These are phyloP conservation scores for Macrocybe gigantea DNA, from an alignment of 768 basidiomycete species.

Conservation along the genomic window DNA sequence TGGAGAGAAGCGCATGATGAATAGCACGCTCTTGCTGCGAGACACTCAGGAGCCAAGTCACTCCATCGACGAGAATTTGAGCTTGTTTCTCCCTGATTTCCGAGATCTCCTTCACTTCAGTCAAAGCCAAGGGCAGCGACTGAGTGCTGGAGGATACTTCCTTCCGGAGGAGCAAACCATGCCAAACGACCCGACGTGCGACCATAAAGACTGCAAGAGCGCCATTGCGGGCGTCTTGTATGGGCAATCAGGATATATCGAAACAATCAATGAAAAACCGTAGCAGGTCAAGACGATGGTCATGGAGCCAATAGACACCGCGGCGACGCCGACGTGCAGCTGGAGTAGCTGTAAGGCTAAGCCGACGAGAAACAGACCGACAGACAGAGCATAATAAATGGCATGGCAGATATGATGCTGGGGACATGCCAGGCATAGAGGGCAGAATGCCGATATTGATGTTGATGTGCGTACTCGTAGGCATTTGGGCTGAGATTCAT, in stretches of 20 bases:
- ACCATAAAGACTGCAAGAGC: slow-evolving; percentile 3
- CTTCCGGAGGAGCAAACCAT: neutral
- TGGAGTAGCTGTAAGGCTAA: slow-evolving; percentile 11
- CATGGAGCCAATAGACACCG: slow-evolving; percentile 6
- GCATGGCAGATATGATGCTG: slow-evolving; percentile 12
- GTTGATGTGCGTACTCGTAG: slow-evolving; percentile 11
- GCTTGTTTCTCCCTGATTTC: slow-evolving; percentile 6
- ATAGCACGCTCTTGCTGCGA: slow-evolving; percentile 7
- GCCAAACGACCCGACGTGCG: neutral
- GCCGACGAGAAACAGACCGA: slow-evolving; percentile 13
- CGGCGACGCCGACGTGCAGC: slow-evolving; percentile 7
- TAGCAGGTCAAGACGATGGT: slow-evolving; percentile 7
- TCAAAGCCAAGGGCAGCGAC: neutral
- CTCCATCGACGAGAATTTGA: slow-evolving; percentile 3
- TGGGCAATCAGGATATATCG: slow-evolving; percentile 10
- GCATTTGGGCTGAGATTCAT: slow-evolving; percentile 9
- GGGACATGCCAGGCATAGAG: slow-evolving; percentile 14
- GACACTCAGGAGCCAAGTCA: slow-evolving; percentile 6
- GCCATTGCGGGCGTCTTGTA: slow-evolving; percentile 11
- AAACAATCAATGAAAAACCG: slow-evolving; percentile 5
- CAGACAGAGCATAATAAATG: slow-evolving; percentile 16
- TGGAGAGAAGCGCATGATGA: slow-evolving; percentile 6
- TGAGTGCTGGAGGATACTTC: neutral
- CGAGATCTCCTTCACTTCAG: slow-evolving; percentile 4
- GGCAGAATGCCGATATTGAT: slow-evolving; percentile 13